A percentile compares a stretch with the other conserved stretches of the same genome.
phyloP scores from a whole-genome alignment of 1,284 basidiomycete genomes.

The Malassezia yamatoensis region DNA sequence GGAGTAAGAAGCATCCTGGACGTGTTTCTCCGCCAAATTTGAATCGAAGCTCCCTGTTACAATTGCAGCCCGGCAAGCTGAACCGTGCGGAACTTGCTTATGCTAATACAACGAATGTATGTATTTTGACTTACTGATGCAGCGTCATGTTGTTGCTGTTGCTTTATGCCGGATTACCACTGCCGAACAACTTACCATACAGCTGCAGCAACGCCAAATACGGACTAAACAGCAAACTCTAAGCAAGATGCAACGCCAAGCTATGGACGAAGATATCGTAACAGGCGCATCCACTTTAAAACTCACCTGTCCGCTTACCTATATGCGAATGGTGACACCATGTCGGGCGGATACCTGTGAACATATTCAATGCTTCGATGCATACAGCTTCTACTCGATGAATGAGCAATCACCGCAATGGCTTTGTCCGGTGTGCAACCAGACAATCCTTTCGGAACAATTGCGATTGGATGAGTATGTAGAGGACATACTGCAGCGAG shows the following conservation, averaged over 20 bases:
- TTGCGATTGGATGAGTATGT: conserved; percentile 81
- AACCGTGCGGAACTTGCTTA: conserved; percentile 39
- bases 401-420: conserved; percentile 96
- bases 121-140: background rate
- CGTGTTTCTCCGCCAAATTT: conserved; percentile 41
- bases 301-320: conserved; percentile 58
- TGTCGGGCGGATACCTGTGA: conserved; percentile 74
- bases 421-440: conserved; percentile 90
- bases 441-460: conserved; percentile 64
- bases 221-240: conserved; percentile 34
- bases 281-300: conserved; percentile 36
- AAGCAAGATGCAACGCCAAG: conserved; percentile 26
- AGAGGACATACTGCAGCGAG: conserved; percentile 63
- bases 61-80: conserved; percentile 13
- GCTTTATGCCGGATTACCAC: conserved; percentile 29
- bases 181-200: conserved; percentile 26
- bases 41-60: conserved; percentile 30
- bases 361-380: conserved; percentile 93
- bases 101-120: conserved; percentile 25
- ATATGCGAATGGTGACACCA: conserved; percentile 72
- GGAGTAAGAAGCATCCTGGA: conserved; percentile 37
- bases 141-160: conserved; percentile 23
- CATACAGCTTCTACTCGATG: conserved; percentile 80
- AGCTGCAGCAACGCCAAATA: conserved; percentile 24
- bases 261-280: conserved; percentile 42